phyloP scores from a whole-genome alignment of 148 eudicot genomes.

The Rhododendron simsii region DNA sequence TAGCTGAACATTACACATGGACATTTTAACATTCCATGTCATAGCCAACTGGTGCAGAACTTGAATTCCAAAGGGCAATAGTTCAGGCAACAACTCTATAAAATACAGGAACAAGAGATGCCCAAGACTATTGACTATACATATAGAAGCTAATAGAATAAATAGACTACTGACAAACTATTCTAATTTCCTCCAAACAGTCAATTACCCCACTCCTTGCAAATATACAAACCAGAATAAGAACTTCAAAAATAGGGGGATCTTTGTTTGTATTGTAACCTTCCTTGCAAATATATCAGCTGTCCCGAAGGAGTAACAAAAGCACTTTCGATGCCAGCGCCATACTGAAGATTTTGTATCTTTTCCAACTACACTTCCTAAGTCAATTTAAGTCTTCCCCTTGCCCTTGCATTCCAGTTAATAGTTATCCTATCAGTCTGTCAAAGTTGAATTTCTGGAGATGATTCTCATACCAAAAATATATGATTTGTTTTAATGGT shows the following conservation, averaged over 20 bases:
- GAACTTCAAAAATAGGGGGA: neutral
- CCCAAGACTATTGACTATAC: neutral
- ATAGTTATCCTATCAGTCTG: too few relatives aligned
- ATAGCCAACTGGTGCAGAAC: neutral
- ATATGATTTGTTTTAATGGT: too few relatives aligned
- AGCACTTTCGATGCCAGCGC: neutral
- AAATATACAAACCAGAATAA: neutral
- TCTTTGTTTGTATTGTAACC: neutral
- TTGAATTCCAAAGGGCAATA: neutral
- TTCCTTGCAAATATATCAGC: neutral
- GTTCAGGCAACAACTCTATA: neutral
- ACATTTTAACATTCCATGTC: neutral
- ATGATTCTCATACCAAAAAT: too few relatives aligned
- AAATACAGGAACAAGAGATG: neutral
- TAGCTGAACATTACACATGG: neutral
- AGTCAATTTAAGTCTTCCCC: neutral
- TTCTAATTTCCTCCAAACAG: neutral
- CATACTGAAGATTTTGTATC: neutral
- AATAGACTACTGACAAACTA: neutral
- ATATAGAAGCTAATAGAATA: neutral
- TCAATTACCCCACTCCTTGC: neutral
- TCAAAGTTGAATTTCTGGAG: too few relatives aligned
- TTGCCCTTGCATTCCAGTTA: neutral
- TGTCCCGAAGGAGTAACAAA: neutral
- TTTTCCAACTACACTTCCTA: neutral